Base-by-base conservation (phyloP, 441 rosid genomes). In the Hypseocharis bilobata region DNA sequence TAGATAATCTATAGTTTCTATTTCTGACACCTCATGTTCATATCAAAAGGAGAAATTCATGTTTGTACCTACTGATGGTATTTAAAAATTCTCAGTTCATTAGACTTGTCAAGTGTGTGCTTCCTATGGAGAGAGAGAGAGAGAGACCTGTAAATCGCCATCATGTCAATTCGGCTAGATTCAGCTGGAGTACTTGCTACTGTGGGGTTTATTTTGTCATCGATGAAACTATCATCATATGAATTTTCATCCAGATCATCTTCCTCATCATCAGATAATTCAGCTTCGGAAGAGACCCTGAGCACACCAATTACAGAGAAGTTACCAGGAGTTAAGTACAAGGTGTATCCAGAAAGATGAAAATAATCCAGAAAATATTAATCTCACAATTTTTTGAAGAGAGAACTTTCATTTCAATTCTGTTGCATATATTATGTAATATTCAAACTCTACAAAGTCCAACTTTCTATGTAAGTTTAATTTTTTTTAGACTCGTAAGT, bases 241-340 rank as follows among this genome's bases (percentile, higher is more conserved):
- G 85, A 84, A 72, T 80, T 79, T 23, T 71, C 70, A 3, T 77
- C 84, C 76, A 52, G 38, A 34, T 75, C 81, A 55, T 72, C 91
- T 25, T 75, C 82, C 78, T 88, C 97, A 66, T 86, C 91, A 36
- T 67, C 85, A 16, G 91, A 88, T 69, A 81, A 32, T 68, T 87
- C 96, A 63, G 80, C 82, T 72, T 81, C 96, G 3, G 86, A 83
- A 69, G 98, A 93, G 42, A 85, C 95, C 82, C 97, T 90, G 74
- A 66, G 45, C 45, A 64, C 38, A 47, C 45, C 45, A 52, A 66
- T 45, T 14, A 30, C 16, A 70, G 65, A 68, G 29, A 65, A 42
- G 34, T 27, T 20, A 52, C 54, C 44, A 77, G 19, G 61, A 36
- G 63, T 30, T 19, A 69, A 13, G 44, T 23, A 47, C 51, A 38